Percentiles rank a stretch among this genome's conserved stretches.
Conservation (phyloP, 2,329 filamentous ascomycete species). For the Neopestalotiopsis sp. region DNA sequence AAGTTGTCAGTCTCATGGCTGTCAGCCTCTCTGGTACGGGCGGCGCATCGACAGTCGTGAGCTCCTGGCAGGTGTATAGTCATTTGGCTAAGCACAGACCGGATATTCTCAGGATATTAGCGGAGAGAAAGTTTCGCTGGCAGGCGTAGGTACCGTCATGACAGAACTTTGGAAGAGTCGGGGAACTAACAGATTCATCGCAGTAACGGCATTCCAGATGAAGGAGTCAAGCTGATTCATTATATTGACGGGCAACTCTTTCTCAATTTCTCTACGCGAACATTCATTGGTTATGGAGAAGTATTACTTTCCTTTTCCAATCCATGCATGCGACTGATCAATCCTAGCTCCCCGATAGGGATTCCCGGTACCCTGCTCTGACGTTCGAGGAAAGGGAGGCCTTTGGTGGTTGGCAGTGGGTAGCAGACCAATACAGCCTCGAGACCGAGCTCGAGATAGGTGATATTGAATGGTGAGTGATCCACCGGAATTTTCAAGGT, state of each 20-base stretch:
- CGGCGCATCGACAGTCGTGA: slow-evolving; percentile 4
- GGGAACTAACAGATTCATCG: background rate
- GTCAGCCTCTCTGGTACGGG: slow-evolving; percentile 7
- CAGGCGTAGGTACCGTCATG: background rate
- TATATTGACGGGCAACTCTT: background rate
- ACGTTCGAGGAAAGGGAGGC: slow-evolving; percentile 8
- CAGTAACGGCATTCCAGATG: slow-evolving; percentile 5
- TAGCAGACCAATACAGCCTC: slow-evolving; percentile 8
- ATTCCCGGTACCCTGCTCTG: background rate
- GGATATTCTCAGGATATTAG: slow-evolving; percentile 7
- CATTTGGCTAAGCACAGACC: slow-evolving; percentile 11
- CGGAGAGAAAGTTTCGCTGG: slow-evolving; percentile 1
- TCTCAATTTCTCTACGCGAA: slow-evolving; percentile 9
- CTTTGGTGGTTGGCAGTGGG: slow-evolving; percentile 14
- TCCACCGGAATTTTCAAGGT: background rate
- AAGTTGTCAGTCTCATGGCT: slow-evolving; percentile 4
- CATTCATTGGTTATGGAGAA: slow-evolving; percentile 6
- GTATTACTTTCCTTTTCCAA: background rate
- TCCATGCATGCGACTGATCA: background rate
- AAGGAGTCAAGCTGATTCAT: slow-evolving; percentile 9
- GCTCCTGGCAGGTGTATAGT: slow-evolving; percentile 11
- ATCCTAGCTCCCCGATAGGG: background rate
- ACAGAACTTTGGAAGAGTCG: background rate
- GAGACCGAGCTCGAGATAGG: slow-evolving; percentile 1
- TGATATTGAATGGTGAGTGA: slow-evolving; percentile 4